Evolutionary conservation across 768 basidiomycete genomes (phyloP).

Genomic region (Solioccasus polychromus): DNA sequence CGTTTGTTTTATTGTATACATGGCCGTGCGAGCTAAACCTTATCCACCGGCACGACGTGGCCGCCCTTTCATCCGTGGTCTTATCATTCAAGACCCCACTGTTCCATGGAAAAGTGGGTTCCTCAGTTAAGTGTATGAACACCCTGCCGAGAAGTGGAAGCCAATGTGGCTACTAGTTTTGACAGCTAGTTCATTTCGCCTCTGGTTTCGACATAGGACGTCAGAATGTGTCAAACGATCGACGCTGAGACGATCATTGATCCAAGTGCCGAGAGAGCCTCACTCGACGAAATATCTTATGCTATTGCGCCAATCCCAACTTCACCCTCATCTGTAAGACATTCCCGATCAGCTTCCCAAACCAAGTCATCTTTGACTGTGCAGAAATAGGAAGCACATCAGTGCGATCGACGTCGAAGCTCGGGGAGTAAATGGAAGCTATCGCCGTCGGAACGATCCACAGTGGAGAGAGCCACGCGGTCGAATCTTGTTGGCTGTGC

Average conservation of each 20-base stretch:
- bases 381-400: constrained; percentile 19
- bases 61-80: not conserved
- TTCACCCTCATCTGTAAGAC: constrained; percentile 5
- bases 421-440: constrained; percentile 6
- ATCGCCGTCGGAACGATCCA: constrained; percentile 18
- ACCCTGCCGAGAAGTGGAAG: not conserved
- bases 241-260: constrained; percentile 10
- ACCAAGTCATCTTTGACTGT: constrained; percentile 13
- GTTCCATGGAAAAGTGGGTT: not conserved
- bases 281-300: constrained; percentile 2
- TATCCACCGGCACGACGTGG: constrained; percentile 9
- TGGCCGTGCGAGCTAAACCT: constrained; percentile 20
- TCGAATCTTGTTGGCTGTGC: constrained; percentile 22
- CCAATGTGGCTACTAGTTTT: not conserved
- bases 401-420: constrained; percentile 26
- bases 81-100: not conserved
- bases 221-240: constrained; percentile 11
- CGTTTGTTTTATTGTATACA: constrained; percentile 18
- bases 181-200: constrained; percentile 9
- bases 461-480: constrained; percentile 14
- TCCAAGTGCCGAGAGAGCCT: constrained; percentile 4
- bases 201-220: constrained; percentile 3
- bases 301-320: constrained; percentile 13
- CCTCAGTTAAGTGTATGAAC: not conserved
- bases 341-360: constrained; percentile 17